A percentile compares a stretch with the other conserved stretches of the same genome.
phyloP scores from a whole-genome alignment of 306 rosid genomes.

The Gillenia trifoliata region DNA sequence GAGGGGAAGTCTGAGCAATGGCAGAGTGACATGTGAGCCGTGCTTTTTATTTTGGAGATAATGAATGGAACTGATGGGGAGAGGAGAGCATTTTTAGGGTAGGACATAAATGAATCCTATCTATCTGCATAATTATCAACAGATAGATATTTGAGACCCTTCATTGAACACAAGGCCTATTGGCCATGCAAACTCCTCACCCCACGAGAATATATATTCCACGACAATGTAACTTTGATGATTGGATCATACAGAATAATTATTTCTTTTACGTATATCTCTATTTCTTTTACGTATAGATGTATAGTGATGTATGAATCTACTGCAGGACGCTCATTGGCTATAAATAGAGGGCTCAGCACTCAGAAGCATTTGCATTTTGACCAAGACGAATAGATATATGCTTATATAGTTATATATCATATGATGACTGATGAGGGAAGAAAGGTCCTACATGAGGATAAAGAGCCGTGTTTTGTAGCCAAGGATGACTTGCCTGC shows the following conservation, averaged over 20 bases:
- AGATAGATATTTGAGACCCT: neutral
- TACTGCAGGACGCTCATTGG: neutral
- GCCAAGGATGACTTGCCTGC: constrained; percentile 73
- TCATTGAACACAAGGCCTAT: constrained; percentile 19
- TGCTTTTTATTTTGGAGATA: neutral
- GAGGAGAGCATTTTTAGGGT: constrained; percentile 15
- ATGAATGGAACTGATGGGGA: neutral
- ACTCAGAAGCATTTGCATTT: neutral
- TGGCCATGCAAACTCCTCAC: constrained; percentile 27
- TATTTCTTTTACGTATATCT: too few relatives aligned
- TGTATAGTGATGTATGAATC: constrained; percentile 2
- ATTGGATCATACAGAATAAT: constrained; percentile 16
- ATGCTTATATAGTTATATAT: too few relatives aligned
- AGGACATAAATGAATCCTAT: neutral
- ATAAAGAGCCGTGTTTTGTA: constrained; percentile 48
- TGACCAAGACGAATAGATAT: neutral
- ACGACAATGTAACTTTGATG: constrained; percentile 9
- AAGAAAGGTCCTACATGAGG: constrained; percentile 50
- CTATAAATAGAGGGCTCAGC: constrained; percentile 19
- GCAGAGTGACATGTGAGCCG: constrained; percentile 24
- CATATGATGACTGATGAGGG: neutral
- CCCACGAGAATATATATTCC: constrained; percentile 36
- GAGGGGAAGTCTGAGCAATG: constrained; percentile 12
- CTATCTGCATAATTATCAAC: neutral
- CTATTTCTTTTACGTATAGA: neutral